Base-by-base conservation (phyloP, 1,139 yeast species). In the Arxiozyma telluris region DNA sequence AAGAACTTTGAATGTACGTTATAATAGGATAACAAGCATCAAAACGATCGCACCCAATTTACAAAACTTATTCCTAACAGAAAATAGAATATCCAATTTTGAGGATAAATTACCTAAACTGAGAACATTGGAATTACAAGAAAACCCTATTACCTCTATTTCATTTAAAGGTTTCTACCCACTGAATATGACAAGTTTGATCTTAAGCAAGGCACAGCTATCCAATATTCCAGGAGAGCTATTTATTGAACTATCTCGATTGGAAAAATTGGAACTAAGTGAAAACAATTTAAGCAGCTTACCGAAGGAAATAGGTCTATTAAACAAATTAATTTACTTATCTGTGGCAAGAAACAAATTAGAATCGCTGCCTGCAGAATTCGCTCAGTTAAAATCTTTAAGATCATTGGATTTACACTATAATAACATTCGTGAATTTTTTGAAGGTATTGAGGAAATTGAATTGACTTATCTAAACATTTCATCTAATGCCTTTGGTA, bases 61-160 rank as follows among this genome's bases (percentile, higher is more conserved):
- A 57, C 93, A 89, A 65, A 85, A 83, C 20, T 74, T 88, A 30
- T 83, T 83, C 61, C 82, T 90, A 11, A 80, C 94, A 1, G 88
- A 89, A 67, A 91, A 93, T 66, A 78, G 80, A 54, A 84, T 91
- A 21, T 81, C 94, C 0, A 79, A 82, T 18, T 85, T 89, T 65
- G 79, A 80, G 55, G 87, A 83, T 62, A 73, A 76, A 52, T 77
- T 86, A 65, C 79, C 79, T 43, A 78, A 77, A 51, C 73, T 88
- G 59, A 77, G 86, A 60, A 73, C 76, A 8, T 66, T 77, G 58
- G 76, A 80, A 66, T 68, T 82, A 59, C 87, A 83, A 65, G 78
- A 85, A 64, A 90, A 89, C 65, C 96, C 97, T 12, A 80, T 90
- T 50, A 88, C 96, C 1, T 83, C 84, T 5, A 77, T 87, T 58